A percentile compares a stretch with the other conserved stretches of the same genome.
Evolutionary conservation across 495 filamentous ascomycete species (phyloP).

Genomic region (Pseudoneurospora amorphoporcata): DNA sequence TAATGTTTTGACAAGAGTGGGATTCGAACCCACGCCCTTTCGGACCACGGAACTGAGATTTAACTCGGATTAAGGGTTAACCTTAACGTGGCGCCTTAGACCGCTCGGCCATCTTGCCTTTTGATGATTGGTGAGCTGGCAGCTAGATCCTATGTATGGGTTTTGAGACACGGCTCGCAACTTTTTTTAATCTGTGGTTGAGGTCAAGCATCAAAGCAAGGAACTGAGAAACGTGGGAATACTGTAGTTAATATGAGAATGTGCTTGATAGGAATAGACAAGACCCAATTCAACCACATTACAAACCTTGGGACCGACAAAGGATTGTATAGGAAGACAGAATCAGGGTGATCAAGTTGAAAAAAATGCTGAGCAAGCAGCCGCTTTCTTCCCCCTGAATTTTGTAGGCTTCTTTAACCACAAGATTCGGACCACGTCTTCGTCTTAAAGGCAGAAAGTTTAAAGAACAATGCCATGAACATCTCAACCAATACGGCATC

Average conservation of each 20-base stretch:
- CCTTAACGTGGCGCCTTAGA: not conserved
- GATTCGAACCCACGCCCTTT: slow-evolving; percentile 30
- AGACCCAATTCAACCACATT: not conserved
- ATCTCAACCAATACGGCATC: not conserved
- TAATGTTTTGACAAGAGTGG: slow-evolving; percentile 18
- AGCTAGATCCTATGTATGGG: not conserved
- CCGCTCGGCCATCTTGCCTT: not conserved
- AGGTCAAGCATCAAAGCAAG: not conserved
- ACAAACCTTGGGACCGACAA: not conserved
- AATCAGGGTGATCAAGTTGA: not conserved
- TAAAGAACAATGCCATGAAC: not conserved
- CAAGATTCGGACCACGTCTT: too few relatives aligned
- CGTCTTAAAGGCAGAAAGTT: not conserved
- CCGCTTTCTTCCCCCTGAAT: not conserved
- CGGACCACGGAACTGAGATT: slow-evolving; percentile 14
- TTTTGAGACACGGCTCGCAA: not conserved
- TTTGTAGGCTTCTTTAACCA: too few relatives aligned
- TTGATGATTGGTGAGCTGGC: not conserved
- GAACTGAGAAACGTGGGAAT: too few relatives aligned
- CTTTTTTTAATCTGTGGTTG: not conserved
- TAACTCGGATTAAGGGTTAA: not conserved
- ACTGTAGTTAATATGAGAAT: too few relatives aligned
- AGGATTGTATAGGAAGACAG: not conserved
- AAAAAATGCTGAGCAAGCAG: not conserved
- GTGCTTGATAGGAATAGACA: not conserved